Evolutionary conservation across 1,139 yeast species (phyloP).

Genomic region (Sugiyamaella neomexicana): DNA sequence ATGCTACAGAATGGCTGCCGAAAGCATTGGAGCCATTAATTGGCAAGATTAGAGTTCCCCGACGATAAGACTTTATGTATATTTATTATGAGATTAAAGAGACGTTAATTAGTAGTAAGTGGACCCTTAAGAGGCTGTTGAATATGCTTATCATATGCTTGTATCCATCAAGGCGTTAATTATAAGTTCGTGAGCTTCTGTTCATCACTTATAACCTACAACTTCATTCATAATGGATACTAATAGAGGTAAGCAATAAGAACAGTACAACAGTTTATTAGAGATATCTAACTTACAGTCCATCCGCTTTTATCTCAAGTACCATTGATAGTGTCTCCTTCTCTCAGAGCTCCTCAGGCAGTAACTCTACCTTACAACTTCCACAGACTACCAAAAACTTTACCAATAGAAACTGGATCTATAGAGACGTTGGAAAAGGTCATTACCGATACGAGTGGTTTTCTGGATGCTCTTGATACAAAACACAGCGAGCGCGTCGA

Average conservation of each 20-base stretch:
- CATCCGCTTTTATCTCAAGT: constrained; percentile 56
- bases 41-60: constrained; percentile 32
- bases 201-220: too few species aligned
- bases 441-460: constrained; percentile 32
- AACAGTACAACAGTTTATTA: too few species aligned
- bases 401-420: constrained; percentile 38
- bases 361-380: constrained; percentile 56
- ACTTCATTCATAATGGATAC: constrained; percentile 9
- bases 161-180: too few species aligned
- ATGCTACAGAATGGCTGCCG: constrained; percentile 73
- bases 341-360: constrained; percentile 57
- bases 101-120: too few species aligned
- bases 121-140: too few species aligned
- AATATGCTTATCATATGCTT: too few species aligned
- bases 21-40: constrained; percentile 55
- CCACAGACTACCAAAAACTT: constrained; percentile 40
- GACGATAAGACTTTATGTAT: too few species aligned
- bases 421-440: constrained; percentile 34
- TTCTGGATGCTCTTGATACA: constrained; percentile 30
- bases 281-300: constrained; percentile 44
- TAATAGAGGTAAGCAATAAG: constrained; percentile 10
- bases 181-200: too few species aligned
- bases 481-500: constrained; percentile 35
- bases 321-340: constrained; percentile 59
- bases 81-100: too few species aligned